Base-by-base conservation (phyloP, 768 basidiomycete genomes). In the Trichaptum fuscoviolaceum region DNA sequence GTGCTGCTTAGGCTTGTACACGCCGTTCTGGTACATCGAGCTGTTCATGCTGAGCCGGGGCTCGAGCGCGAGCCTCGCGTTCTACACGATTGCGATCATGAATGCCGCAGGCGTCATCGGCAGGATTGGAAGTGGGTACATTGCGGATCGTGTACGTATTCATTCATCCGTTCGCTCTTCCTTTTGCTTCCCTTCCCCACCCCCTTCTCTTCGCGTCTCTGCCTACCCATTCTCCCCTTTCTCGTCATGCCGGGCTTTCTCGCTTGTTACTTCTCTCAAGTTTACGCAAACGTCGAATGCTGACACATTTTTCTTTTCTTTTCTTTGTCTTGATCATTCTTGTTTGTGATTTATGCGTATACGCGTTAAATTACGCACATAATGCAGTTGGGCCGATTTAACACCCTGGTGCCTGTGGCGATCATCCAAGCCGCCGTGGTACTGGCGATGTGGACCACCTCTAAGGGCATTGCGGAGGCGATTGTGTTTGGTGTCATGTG, bases 1-100 rank as follows among this genome's bases (percentile, higher is more conserved):
- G 72, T 72, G 1, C 52, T 59, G 8, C 5, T 2, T 12, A 52
- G 42, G 42, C 15, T 23, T 61, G 25, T 61, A 61, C 59, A 61
- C 59, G 59, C 77, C 77, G 9, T 76, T 74, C 65, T 77, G 74
- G 69, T 77, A 77, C 73, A 75, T 77, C 34, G 69, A 75, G 67
- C 65, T 71, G 18, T 77, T 74, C 63, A 75, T 73, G 15, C 64
- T 67, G 25, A 71, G 69, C 67, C 67, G 71, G 3, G 71, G 72
- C 12, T 72, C 75, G 12, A 42, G 70, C 23, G 63, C 68, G 35
- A 67, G 57, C 26, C 63, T 74, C 35, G 65, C 73, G 17, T 67
- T 69, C 42, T 76, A 77, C 63, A 66, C 76, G 7, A 69, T 77
- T 7, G 70, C 76, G 3, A 74, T 77, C 63, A 69, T 77, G 61